phyloP scores from a whole-genome alignment of 1,139 yeast genomes.

The Candida glucosophila region DNA sequence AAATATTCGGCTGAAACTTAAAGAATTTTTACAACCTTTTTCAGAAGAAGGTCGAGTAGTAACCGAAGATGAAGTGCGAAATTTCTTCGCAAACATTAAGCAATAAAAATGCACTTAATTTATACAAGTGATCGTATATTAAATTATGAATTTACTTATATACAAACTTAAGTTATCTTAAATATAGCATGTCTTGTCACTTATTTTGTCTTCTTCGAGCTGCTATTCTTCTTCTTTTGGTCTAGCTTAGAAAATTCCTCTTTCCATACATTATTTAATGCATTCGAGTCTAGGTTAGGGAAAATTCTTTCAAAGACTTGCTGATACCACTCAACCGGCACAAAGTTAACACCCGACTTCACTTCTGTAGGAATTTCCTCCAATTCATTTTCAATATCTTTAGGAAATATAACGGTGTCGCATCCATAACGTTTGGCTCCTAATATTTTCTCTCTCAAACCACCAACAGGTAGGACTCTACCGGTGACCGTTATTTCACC shows the following conservation, averaged over 20 bases:
- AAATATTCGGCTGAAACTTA: slow-evolving; percentile 52
- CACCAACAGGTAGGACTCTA: slow-evolving; percentile 88
- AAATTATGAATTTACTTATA: too few species aligned
- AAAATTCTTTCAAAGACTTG: slow-evolving; percentile 75
- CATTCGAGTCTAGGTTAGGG: slow-evolving; percentile 42
- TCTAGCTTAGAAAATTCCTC: slow-evolving; percentile 38
- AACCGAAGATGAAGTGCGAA: slow-evolving; percentile 70
- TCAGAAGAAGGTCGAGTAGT: slow-evolving; percentile 79
- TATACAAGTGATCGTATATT: slow-evolving; percentile 1
- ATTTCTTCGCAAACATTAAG: slow-evolving; percentile 50
- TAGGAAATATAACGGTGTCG: slow-evolving; percentile 83
- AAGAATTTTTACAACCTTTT: slow-evolving; percentile 71
- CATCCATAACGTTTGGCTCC: slow-evolving; percentile 97
- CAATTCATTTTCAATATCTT: slow-evolving; percentile 87
- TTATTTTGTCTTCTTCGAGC: slow-evolving; percentile 14
- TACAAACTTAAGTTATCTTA: slow-evolving; percentile 3
- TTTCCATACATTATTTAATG: slow-evolving; percentile 59
- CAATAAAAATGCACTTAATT: slow-evolving; percentile 10
- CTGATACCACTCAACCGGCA: slow-evolving; percentile 89
- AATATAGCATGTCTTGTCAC: slow-evolving; percentile 2
- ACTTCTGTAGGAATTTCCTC: slow-evolving; percentile 88
- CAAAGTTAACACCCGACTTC: slow-evolving; percentile 74
- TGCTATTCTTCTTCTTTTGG: slow-evolving; percentile 30
- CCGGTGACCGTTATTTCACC: slow-evolving; percentile 94
- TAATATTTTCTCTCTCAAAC: slow-evolving; percentile 85